Conservation (phyloP, 179 eudicot genomes). For the Actinidia chinensis region DNA sequence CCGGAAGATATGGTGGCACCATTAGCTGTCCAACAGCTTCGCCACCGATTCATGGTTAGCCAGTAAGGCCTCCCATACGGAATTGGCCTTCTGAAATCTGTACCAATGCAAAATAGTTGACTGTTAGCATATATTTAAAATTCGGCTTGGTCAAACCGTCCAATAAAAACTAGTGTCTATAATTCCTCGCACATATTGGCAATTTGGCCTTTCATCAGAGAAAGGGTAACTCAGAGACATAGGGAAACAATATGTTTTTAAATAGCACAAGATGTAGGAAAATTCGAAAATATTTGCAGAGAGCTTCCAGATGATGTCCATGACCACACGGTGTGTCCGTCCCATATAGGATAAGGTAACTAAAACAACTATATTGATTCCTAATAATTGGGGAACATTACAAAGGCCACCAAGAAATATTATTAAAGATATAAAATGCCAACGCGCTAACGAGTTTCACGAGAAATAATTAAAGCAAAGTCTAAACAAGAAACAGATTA, state of each 20-base stretch:
- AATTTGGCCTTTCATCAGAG: not conserved
- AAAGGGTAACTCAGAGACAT: not conserved
- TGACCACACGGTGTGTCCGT: not conserved
- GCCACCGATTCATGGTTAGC: constrained; percentile 48
- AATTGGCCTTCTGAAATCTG: constrained; percentile 80
- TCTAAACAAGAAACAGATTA: too few relatives aligned
- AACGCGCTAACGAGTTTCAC: too few relatives aligned
- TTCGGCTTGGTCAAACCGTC: not conserved
- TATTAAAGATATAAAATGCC: too few relatives aligned
- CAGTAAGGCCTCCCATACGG: constrained; percentile 92
- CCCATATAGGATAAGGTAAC: not conserved
- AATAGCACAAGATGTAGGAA: not conserved
- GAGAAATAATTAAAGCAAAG: too few relatives aligned
- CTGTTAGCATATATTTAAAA: not conserved
- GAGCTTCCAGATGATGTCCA: too few relatives aligned
- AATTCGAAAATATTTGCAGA: too few relatives aligned
- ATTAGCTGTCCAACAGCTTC: constrained; percentile 45
- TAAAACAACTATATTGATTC: not conserved
- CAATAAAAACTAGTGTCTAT: not conserved
- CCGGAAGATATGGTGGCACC: constrained; percentile 61
- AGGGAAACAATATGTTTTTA: not conserved
- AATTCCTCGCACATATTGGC: not conserved
- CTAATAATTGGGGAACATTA: not conserved
- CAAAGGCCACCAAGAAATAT: constrained; percentile 1
- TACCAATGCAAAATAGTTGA: not conserved